phyloP scores from a whole-genome alignment of 2,329 filamentous ascomycete species.

The Ophiostoma sp. region DNA sequence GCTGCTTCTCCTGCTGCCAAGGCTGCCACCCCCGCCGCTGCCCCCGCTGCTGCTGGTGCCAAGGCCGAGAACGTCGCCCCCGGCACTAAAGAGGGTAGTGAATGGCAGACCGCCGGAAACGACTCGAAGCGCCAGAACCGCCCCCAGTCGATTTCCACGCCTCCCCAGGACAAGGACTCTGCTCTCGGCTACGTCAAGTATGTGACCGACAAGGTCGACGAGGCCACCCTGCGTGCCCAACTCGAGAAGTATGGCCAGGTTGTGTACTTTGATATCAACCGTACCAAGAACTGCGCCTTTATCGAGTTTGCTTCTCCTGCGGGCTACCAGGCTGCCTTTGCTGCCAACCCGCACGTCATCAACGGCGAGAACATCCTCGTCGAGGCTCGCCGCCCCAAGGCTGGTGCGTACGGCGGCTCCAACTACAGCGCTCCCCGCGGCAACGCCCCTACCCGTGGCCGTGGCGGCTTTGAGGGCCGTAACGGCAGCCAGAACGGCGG shows the following conservation, averaged over 20 bases:
- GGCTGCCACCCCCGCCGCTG: slow-evolving; percentile 38
- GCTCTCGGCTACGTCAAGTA: slow-evolving; percentile 92
- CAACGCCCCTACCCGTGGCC: slow-evolving; percentile 56
- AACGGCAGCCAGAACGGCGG: slow-evolving; percentile 55
- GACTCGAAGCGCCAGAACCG: slow-evolving; percentile 82
- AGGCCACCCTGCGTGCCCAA: slow-evolving; percentile 62
- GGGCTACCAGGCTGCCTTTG: slow-evolving; percentile 75
- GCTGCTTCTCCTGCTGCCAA: slow-evolving; percentile 35
- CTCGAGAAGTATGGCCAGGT: slow-evolving; percentile 68
- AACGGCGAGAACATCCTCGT: slow-evolving; percentile 77
- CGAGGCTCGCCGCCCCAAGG: slow-evolving; percentile 80
- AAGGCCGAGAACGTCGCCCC: slow-evolving; percentile 26
- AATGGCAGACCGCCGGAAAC: slow-evolving; percentile 84
- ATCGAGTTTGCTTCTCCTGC: slow-evolving; percentile 82
- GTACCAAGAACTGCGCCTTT: slow-evolving; percentile 92
- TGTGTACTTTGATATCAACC: slow-evolving; percentile 70
- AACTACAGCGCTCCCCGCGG: slow-evolving; percentile 60
- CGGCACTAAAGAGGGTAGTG: slow-evolving; percentile 51
- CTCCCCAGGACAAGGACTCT: slow-evolving; percentile 63
- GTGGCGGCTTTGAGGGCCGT: slow-evolving; percentile 57
- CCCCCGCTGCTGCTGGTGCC: slow-evolving; percentile 33
- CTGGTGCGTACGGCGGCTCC: slow-evolving; percentile 62
- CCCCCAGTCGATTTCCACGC: slow-evolving; percentile 57
- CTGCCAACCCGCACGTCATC: slow-evolving; percentile 79
- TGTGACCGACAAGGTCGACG: slow-evolving; percentile 81